phyloP scores from a whole-genome alignment of 495 filamentous ascomycete genomes.

The Evansstolkia leycettana region DNA sequence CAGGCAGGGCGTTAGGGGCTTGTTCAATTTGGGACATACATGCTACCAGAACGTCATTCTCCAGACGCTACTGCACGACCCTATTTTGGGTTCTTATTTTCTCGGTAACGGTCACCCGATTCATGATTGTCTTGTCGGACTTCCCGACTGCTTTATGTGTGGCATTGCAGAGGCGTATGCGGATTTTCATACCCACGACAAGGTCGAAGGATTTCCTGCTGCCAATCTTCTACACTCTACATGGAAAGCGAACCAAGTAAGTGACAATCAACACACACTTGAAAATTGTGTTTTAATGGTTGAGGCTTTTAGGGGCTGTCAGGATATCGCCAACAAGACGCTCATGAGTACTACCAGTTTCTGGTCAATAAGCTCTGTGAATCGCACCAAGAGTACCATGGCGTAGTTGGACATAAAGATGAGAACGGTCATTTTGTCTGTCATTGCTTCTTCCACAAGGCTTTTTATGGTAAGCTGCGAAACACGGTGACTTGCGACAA shows the following conservation, averaged over 20 bases:
- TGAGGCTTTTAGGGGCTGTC: constrained; percentile 55
- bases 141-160: constrained; percentile 70
- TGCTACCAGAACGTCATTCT: constrained; percentile 91
- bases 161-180: constrained; percentile 85
- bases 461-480: constrained; percentile 77
- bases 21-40: constrained; percentile 87
- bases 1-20: constrained; percentile 56
- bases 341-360: constrained; percentile 91
- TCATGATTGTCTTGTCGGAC: constrained; percentile 48
- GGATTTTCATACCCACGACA: constrained; percentile 73
- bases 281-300: constrained; percentile 15
- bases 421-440: constrained; percentile 49
- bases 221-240: constrained; percentile 67
- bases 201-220: constrained; percentile 71
- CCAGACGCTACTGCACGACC: constrained; percentile 80
- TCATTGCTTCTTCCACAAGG: constrained; percentile 77
- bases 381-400: no score
- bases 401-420: no score
- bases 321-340: constrained; percentile 88
- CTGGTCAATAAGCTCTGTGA: constrained; percentile 75
- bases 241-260: constrained; percentile 56
- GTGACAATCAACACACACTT: constrained; percentile 5
- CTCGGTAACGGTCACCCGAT: constrained; percentile 71
- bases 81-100: constrained; percentile 73
- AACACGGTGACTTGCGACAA: constrained; percentile 78